Evolutionary conservation across 345 rosid genomes (phyloP), one percentile per base, ranked within the genome.

Genomic region (Eucalyptus leucophloia): DNA sequence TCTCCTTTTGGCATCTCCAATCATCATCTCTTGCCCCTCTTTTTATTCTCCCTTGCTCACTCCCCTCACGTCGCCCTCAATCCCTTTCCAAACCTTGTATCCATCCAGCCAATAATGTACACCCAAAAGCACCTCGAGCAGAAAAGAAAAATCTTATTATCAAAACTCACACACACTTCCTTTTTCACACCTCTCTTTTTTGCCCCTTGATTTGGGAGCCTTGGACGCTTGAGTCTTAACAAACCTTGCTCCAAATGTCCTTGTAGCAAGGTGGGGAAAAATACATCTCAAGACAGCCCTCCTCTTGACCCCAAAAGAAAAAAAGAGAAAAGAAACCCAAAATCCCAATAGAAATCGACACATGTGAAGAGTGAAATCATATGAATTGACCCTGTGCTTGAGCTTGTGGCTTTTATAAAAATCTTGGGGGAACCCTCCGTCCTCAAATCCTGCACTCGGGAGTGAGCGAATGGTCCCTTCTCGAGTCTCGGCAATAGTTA

Each of bases 381-480:
- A 77, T 77, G 17, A 77, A 21, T 77, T 77, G 85, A 42, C 85
- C 11, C 83, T 37, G 28, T 21, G 47, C 83, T 77, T 40, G 83
- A 77, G 83, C 83, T 40, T 77, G 44, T 77, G 85, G 16, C 47
- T 40, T 40, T 40, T 21, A 42, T 40, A 40, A 77, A 42, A 40
- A 40, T 77, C 85, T 21, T 77, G 47, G 47, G 28, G 40, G 53
- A 65, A 17, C 14, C 42, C 12, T 80, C 72, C 11, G 21, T 40
- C 24, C 15, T 60, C 91, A 92, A 34, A 89, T 86, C 94, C 95
- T 86, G 90, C 99, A 98, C 91, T 98, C 99, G 3, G 99, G 99
- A 30, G 98, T 98, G 56, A 95, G 89, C 89, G 97, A 94, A 90
- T 95, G 99, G 90, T 98, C 98, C 86, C 99, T 93, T 44, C 92